Conservation (phyloP, 805 yeast species). For the Monosporozyma solicola region DNA sequence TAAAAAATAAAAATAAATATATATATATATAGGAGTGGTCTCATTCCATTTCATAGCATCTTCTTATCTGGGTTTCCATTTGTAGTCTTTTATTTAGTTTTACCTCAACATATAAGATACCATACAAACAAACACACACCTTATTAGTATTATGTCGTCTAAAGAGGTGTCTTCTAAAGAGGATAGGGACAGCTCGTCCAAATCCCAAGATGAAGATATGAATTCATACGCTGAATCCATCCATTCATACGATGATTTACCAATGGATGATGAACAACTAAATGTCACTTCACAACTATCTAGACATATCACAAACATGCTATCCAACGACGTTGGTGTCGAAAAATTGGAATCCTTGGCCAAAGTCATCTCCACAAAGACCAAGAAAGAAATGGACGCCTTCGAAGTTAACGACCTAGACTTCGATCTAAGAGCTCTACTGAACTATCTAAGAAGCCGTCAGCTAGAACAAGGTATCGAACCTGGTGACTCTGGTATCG, state of each 20-base stretch:
- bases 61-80: background rate
- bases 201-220: constrained; percentile 12
- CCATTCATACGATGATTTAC: constrained; percentile 14
- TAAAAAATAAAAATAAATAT: too few relatives aligned
- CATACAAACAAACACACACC: background rate
- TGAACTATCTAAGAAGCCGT: constrained; percentile 34
- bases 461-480: constrained; percentile 39
- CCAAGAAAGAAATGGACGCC: constrained; percentile 36
- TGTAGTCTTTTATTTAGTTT: background rate
- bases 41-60: background rate
- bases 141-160: constrained; percentile 11
- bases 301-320: constrained; percentile 25
- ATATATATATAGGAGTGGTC: background rate
- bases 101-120: background rate
- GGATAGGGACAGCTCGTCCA: constrained; percentile 12
- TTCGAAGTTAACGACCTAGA: constrained; percentile 39
- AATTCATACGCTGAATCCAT: constrained; percentile 20
- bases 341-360: constrained; percentile 41
- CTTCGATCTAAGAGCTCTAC: constrained; percentile 37
- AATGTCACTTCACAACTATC: constrained; percentile 23
- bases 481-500: constrained; percentile 43
- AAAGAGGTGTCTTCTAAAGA: constrained; percentile 18
- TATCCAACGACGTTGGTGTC: constrained; percentile 31
- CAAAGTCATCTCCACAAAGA: constrained; percentile 41
- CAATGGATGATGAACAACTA: constrained; percentile 16